These are phyloP conservation scores for Mimosa bimucronata DNA, from an alignment of 306 rosid species.

Conservation along the genomic window DNA sequence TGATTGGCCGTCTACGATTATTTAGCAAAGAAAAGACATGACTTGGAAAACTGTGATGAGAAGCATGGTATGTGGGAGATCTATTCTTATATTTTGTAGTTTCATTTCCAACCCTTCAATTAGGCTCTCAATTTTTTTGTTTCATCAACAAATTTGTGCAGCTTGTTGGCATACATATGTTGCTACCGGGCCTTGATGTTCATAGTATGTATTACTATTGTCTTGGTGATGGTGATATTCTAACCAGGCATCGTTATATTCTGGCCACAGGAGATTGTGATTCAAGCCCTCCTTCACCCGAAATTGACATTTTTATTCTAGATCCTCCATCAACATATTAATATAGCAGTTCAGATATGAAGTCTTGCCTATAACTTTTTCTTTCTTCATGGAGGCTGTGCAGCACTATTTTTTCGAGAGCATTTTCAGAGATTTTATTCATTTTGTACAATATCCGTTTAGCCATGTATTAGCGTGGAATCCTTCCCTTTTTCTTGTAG, in stretches of 20 bases:
- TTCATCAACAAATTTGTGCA: constrained; percentile 43
- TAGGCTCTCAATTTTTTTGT: constrained; percentile 27
- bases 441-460: constrained; percentile 60
- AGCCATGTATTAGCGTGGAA: constrained; percentile 45
- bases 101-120: constrained; percentile 20
- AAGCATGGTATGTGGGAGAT: constrained; percentile 42
- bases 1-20: constrained; percentile 56
- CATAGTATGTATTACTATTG: constrained; percentile 48
- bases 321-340: constrained; percentile 38
- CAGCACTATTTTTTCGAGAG: constrained; percentile 55
- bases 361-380: constrained; percentile 43
- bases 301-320: constrained; percentile 32
- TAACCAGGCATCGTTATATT: constrained; percentile 33
- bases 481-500: constrained; percentile 34
- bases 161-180: constrained; percentile 44
- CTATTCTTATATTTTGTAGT: neutral
- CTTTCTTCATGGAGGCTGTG: constrained; percentile 55
- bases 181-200: constrained; percentile 48
- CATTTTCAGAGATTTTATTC: constrained; percentile 58
- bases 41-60: constrained; percentile 35
- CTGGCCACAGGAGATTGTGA: constrained; percentile 37
- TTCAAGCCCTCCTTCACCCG: constrained; percentile 27
- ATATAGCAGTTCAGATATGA: constrained; percentile 41
- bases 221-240: constrained; percentile 35
- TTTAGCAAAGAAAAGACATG: constrained; percentile 62